phyloP scores from a whole-genome alignment of 352 stramenopile genomes.

The Phytophthora hibernalis region DNA sequence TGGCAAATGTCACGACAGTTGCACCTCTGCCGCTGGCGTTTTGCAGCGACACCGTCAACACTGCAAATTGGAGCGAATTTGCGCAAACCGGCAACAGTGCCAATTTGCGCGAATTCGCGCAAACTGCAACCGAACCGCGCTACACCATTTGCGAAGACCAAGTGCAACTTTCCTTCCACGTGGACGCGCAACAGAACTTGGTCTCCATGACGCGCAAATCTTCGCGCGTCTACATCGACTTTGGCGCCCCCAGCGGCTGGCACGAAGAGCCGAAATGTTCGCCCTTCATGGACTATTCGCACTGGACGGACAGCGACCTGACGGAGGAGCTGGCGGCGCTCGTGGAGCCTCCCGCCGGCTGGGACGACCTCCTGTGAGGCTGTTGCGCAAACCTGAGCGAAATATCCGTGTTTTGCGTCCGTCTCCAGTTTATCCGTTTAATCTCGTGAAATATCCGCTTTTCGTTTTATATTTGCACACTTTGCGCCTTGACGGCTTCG shows the following conservation, averaged over 20 bases:
- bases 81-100: background rate
- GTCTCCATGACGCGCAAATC: constrained; percentile 32
- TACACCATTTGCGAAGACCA: constrained; percentile 27
- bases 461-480: constrained; percentile 24
- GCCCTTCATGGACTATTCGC: constrained; percentile 23
- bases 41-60: background rate
- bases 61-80: background rate
- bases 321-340: constrained; percentile 43
- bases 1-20: background rate
- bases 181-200: constrained; percentile 23
- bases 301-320: constrained; percentile 60
- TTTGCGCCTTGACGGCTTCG: constrained; percentile 37
- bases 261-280: constrained; percentile 44
- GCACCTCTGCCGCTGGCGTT: background rate
- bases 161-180: constrained; percentile 22
- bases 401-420: constrained; percentile 23
- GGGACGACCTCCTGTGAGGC: too few relatives aligned
- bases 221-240: constrained; percentile 53
- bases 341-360: constrained; percentile 13
- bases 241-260: constrained; percentile 61
- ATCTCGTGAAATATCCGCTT: constrained; percentile 28
- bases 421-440: constrained; percentile 32
- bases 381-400: background rate
- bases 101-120: background rate
- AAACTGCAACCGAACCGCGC: constrained; percentile 15